phyloP scores from a whole-genome alignment of 2,329 filamentous ascomycete genomes.

The Apiospora arundinis region DNA sequence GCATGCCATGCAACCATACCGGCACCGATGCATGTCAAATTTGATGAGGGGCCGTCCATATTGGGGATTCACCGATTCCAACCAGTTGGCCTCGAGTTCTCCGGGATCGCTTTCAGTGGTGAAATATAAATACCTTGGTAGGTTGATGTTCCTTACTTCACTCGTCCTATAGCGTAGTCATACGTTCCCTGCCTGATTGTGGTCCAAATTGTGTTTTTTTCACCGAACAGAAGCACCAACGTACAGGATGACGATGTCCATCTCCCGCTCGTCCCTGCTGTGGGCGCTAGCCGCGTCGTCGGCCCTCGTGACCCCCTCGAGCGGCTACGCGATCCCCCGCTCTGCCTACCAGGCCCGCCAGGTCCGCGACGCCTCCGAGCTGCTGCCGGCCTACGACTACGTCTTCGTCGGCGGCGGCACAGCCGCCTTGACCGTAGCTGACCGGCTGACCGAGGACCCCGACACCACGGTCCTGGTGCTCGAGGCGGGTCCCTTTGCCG shows the following conservation, averaged over 20 bases:
- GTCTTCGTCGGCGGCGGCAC: constrained; percentile 38
- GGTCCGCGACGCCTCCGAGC: constrained; percentile 8
- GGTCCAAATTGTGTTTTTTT: too few species aligned
- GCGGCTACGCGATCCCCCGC: constrained; percentile 7
- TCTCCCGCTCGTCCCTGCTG: background rate
- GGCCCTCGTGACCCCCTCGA: background rate
- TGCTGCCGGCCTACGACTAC: constrained; percentile 35
- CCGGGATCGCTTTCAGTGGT: too few species aligned
- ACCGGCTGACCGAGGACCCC: constrained; percentile 37
- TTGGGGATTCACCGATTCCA: background rate
- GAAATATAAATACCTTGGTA: background rate
- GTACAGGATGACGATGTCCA: background rate
- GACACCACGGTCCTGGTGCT: constrained; percentile 37
- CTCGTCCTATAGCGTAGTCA: background rate
- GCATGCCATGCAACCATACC: background rate
- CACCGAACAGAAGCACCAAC: background rate
- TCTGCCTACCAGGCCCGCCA: constrained; percentile 18
- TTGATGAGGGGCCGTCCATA: background rate
- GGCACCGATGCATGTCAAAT: background rate
- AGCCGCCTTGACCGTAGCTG: constrained; percentile 36
- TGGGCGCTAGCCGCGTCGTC: background rate
- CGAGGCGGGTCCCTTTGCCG: constrained; percentile 35
- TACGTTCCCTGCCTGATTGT: background rate
- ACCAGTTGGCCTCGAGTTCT: background rate
- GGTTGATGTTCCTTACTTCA: too few species aligned